A percentile compares a stretch with the other conserved stretches of the same genome.
phyloP scores from a whole-genome alignment of 306 rosid genomes.

The Malus domestica region DNA sequence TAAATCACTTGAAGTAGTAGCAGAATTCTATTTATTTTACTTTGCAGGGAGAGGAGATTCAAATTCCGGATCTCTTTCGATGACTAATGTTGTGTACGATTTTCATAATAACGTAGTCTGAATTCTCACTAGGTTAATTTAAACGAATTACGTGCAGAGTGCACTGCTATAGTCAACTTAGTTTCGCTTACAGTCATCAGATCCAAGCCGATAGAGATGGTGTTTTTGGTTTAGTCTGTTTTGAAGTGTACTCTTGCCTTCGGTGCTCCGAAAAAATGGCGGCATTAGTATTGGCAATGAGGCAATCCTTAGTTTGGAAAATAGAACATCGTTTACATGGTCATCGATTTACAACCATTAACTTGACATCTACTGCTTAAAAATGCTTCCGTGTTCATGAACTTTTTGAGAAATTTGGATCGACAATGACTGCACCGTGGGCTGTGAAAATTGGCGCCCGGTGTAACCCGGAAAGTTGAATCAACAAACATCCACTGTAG shows the following conservation, averaged over 20 bases:
- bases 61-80: too few relatives aligned
- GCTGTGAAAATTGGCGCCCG: not conserved
- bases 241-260: too few relatives aligned
- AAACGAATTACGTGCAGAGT: not conserved
- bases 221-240: too few relatives aligned
- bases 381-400: not conserved
- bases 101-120: too few relatives aligned
- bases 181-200: not conserved
- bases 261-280: not conserved
- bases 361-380: not conserved
- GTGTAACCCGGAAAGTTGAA: not conserved
- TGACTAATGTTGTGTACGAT: too few relatives aligned
- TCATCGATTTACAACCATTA: not conserved
- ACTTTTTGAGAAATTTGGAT: not conserved
- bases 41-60: not conserved
- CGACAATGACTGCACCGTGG: not conserved
- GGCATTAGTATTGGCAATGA: not conserved
- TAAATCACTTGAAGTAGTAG: too few relatives aligned
- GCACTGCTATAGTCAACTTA: too few relatives aligned
- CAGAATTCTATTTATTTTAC: not conserved
- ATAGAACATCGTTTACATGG: not conserved
- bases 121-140: too few relatives aligned
- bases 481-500: not conserved
- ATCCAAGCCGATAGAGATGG: too few relatives aligned
- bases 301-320: not conserved